Conservation (phyloP, 1,139 yeast species). For the Debaryomyces nepalensis region DNA sequence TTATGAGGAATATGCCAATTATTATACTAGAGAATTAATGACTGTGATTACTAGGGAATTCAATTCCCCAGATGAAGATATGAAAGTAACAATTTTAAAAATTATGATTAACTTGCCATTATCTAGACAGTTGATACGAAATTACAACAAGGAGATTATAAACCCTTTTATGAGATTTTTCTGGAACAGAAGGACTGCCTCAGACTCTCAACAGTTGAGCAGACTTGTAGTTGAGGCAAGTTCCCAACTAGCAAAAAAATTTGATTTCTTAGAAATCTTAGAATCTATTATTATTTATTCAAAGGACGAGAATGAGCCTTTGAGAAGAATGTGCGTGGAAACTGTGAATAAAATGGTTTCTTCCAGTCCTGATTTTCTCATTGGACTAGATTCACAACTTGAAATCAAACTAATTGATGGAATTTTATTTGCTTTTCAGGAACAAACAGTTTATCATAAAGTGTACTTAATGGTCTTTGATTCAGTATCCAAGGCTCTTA, state of each 20-base stretch:
- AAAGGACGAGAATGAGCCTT: conserved; percentile 83
- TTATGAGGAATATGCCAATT: conserved; percentile 73
- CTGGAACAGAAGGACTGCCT: conserved; percentile 78
- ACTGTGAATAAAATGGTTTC: conserved; percentile 50
- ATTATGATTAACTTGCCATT: conserved; percentile 41
- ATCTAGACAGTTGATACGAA: conserved; percentile 31
- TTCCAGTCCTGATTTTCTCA: conserved; percentile 34
- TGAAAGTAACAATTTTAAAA: conserved; percentile 72
- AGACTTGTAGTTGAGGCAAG: conserved; percentile 77
- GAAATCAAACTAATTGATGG: conserved; percentile 82
- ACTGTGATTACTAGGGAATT: conserved; percentile 72
- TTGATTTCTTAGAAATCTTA: conserved; percentile 67
- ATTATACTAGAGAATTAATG: conserved; percentile 77
- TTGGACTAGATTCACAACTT: conserved; percentile 43
- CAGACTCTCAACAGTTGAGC: conserved; percentile 52
- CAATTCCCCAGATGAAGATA: conserved; percentile 84
- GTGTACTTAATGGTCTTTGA: conserved; percentile 69
- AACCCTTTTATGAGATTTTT: conserved; percentile 71
- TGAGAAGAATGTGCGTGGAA: conserved; percentile 79
- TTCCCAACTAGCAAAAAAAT: conserved; percentile 63
- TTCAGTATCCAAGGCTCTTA: conserved; percentile 67
- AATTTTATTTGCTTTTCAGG: conserved; percentile 80
- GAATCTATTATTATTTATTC: conserved; percentile 61
- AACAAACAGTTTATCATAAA: conserved; percentile 61
- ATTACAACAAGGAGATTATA: conserved; percentile 49